A percentile compares a stretch with the other conserved stretches of the same genome.
Conservation (phyloP, 148 eudicot genomes). For the Linanthus parryae region DNA sequence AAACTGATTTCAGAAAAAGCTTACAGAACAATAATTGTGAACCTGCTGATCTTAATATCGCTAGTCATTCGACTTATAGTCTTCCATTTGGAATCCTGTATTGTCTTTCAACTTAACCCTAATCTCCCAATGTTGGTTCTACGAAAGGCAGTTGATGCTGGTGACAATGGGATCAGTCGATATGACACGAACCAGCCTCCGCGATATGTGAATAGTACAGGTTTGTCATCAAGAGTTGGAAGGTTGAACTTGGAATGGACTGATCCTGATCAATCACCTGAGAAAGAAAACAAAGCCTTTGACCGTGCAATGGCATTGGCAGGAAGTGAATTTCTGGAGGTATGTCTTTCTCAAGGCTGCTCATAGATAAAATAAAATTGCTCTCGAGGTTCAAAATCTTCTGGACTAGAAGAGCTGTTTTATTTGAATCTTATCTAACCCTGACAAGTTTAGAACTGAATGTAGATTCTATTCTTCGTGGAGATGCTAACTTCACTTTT, state of each 20-base stretch:
- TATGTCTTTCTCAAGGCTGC: conserved; percentile 18
- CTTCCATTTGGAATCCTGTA: neutral
- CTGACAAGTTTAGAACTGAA: neutral
- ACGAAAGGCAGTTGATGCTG: conserved; percentile 58
- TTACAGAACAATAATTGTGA: too few relatives aligned
- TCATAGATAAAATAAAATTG: too few relatives aligned
- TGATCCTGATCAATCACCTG: conserved; percentile 51
- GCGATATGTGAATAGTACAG: conserved; percentile 42
- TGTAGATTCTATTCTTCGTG: neutral
- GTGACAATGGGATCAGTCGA: conserved; percentile 48
- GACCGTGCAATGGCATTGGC: conserved; percentile 39
- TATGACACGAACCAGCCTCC: conserved; percentile 35
- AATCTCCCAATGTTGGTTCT: conserved; percentile 8
- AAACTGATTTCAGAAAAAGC: too few relatives aligned
- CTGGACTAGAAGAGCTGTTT: neutral
- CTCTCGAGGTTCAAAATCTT: too few relatives aligned
- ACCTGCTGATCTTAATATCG: neutral
- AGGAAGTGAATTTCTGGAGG: conserved; percentile 55
- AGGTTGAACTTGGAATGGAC: conserved; percentile 53
- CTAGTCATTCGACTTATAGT: neutral
- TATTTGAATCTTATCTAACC: neutral
- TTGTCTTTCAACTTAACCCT: neutral
- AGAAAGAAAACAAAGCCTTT: conserved; percentile 50
- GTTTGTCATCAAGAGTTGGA: conserved; percentile 47
- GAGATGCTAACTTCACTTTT: neutral